phyloP scores from a whole-genome alignment of 306 rosid genomes.

The Cyclanthera cordifolia region DNA sequence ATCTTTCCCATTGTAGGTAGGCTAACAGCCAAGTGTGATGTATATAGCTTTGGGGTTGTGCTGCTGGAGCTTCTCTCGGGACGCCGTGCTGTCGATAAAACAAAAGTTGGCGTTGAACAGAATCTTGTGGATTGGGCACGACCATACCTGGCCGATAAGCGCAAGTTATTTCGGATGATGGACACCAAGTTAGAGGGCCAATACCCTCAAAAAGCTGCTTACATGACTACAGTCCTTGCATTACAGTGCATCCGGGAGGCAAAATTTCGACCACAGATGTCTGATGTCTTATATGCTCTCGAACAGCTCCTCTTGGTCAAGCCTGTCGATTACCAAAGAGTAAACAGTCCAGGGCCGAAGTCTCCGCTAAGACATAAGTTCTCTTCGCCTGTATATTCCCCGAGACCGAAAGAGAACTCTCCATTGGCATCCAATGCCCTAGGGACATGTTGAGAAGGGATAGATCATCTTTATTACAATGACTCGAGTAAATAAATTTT shows the following conservation, averaged over 20 bases:
- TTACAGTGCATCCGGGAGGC: slow-evolving; percentile 53
- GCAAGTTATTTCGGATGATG: slow-evolving; percentile 60
- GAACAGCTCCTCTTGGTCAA: slow-evolving; percentile 24
- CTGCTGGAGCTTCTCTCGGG: slow-evolving; percentile 57
- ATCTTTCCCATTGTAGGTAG: slow-evolving; percentile 34
- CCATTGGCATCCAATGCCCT: slow-evolving; percentile 15
- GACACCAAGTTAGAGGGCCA: slow-evolving; percentile 66
- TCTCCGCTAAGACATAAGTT: slow-evolving; percentile 22
- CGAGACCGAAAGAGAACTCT: not conserved
- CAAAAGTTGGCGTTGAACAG: slow-evolving; percentile 45
- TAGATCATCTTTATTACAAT: not conserved
- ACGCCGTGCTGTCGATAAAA: slow-evolving; percentile 51
- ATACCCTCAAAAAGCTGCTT: slow-evolving; percentile 66
- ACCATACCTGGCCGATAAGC: slow-evolving; percentile 48
- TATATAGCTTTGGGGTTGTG: slow-evolving; percentile 75
- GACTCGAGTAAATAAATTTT: not conserved
- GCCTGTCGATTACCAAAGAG: slow-evolving; percentile 5
- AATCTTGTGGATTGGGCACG: slow-evolving; percentile 69
- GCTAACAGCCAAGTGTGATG: slow-evolving; percentile 59
- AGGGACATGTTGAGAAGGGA: slow-evolving; percentile 1
- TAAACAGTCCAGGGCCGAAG: slow-evolving; percentile 14
- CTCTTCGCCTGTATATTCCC: slow-evolving; percentile 18
- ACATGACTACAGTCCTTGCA: slow-evolving; percentile 51
- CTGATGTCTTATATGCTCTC: slow-evolving; percentile 44
- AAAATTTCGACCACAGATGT: slow-evolving; percentile 60